Evolutionary conservation across 148 eudicot species (phyloP).

Genomic region (Nyssa sinensis): DNA sequence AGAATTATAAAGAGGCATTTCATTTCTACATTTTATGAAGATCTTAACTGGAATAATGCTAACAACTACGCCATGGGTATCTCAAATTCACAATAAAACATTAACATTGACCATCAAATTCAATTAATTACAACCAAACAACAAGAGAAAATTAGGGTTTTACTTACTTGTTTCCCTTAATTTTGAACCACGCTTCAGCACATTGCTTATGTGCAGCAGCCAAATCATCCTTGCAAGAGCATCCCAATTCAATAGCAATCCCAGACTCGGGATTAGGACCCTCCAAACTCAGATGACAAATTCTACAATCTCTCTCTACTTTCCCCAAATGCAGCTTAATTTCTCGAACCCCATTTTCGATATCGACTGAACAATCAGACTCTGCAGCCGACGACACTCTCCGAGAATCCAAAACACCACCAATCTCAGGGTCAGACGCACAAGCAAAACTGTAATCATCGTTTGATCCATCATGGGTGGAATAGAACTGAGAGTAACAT

Average conservation of each 20-base stretch:
- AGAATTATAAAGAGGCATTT: neutral
- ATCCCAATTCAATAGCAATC: slow-evolving; percentile 55
- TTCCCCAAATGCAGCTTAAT: slow-evolving; percentile 22
- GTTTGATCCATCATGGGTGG: slow-evolving; percentile 30
- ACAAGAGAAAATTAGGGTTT: neutral
- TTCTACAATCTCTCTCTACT: slow-evolving; percentile 52
- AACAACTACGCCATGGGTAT: neutral
- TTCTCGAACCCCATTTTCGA: slow-evolving; percentile 24
- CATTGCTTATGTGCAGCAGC: slow-evolving; percentile 71
- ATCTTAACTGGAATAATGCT: neutral
- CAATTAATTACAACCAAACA: neutral
- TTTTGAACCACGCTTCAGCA: slow-evolving; percentile 73
- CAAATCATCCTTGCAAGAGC: slow-evolving; percentile 68
- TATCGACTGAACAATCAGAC: slow-evolving; percentile 29
- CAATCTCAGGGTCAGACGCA: slow-evolving; percentile 15
- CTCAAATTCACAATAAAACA: neutral
- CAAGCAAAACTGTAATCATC: slow-evolving; percentile 21
- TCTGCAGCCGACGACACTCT: slow-evolving; percentile 25
- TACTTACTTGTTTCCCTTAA: slow-evolving; percentile 66
- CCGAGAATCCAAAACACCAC: slow-evolving; percentile 14
- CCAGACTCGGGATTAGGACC: slow-evolving; percentile 33
- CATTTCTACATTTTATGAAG: too few species aligned
- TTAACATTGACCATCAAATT: neutral
- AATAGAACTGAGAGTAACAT: slow-evolving; percentile 40
- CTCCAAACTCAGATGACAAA: slow-evolving; percentile 56